These are phyloP conservation scores for Knufia fluminis DNA, from an alignment of 2,329 filamentous ascomycete genomes.

Conservation along the genomic window DNA sequence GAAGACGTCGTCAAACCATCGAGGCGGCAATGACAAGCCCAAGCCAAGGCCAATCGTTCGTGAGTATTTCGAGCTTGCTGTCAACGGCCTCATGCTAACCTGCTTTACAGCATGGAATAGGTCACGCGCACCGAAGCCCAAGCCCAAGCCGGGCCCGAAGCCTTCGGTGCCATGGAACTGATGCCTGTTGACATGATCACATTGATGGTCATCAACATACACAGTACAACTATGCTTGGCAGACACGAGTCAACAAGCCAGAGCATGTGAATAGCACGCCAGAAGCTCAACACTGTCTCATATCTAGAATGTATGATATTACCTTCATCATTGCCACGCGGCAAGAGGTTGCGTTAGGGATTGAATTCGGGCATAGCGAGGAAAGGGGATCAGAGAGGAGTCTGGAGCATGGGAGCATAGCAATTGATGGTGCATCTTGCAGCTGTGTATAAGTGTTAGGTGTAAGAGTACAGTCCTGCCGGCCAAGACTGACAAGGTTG, in stretches of 20 bases:
- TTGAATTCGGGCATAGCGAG: not conserved
- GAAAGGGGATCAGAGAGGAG: not conserved
- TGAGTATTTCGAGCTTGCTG: not conserved
- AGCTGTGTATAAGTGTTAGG: not conserved
- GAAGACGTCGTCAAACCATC: not conserved
- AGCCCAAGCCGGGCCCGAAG: not conserved
- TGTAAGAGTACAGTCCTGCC: not conserved
- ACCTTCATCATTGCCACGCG: not conserved
- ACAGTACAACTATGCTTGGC: not conserved
- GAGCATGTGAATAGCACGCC: no score
- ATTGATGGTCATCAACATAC: not conserved
- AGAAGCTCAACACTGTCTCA: not conserved
- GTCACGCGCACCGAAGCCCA: not conserved
- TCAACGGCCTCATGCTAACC: not conserved
- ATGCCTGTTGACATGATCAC: not conserved
- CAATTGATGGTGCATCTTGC: not conserved
- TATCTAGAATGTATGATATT: not conserved
- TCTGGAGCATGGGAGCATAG: not conserved
- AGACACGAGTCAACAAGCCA: not conserved
- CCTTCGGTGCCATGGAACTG: not conserved
- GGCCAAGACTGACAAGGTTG: not conserved
- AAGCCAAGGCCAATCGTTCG: not conserved
- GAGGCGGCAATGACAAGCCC: not conserved
- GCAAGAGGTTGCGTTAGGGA: not conserved
- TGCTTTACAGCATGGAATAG: not conserved